These are phyloP conservation scores for Aureobasidium sp. DNA, from an alignment of 2,329 filamentous ascomycete species.

Conservation along the genomic window DNA sequence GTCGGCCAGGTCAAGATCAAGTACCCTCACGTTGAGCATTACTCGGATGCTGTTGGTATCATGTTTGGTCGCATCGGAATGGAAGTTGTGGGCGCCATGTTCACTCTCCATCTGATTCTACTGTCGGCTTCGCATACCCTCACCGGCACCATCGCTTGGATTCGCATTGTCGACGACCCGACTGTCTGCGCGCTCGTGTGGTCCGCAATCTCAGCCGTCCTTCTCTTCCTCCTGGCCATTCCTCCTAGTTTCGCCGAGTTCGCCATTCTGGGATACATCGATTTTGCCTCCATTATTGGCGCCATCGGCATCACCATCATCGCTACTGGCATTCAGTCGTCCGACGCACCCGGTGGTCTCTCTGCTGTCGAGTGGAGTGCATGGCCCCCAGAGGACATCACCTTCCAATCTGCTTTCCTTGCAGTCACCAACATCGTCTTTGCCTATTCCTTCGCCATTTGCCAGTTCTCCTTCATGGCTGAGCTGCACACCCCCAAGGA, in stretches of 20 bases:
- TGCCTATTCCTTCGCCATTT: constrained; percentile 49
- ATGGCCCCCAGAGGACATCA: constrained; percentile 30
- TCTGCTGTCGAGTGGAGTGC: constrained; percentile 29
- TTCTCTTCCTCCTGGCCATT: constrained; percentile 31
- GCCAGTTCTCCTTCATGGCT: constrained; percentile 61
- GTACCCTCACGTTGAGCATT: constrained; percentile 40
- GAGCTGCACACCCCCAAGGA: constrained; percentile 59
- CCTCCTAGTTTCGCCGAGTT: constrained; percentile 33
- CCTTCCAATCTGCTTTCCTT: constrained; percentile 53
- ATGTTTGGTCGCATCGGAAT: constrained; percentile 39
- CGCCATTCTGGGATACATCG: constrained; percentile 31
- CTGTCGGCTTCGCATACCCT: constrained; percentile 39
- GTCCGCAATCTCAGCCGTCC: constrained; percentile 37
- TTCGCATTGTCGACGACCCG: constrained; percentile 34
- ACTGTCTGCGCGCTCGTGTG: constrained; percentile 38
- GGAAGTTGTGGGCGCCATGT: constrained; percentile 38
- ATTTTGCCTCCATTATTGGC: constrained; percentile 31
- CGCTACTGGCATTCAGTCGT: constrained; percentile 29
- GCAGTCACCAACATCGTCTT: constrained; percentile 66
- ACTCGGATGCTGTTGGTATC: constrained; percentile 38
- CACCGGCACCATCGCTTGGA: constrained; percentile 41
- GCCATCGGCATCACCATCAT: constrained; percentile 32
- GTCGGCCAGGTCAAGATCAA: constrained; percentile 54
- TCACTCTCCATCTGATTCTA: constrained; percentile 37
- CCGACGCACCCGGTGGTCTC: constrained; percentile 25